Evolutionary conservation across 768 basidiomycete genomes (phyloP).

Genomic region (Daedaleopsis nitida): DNA sequence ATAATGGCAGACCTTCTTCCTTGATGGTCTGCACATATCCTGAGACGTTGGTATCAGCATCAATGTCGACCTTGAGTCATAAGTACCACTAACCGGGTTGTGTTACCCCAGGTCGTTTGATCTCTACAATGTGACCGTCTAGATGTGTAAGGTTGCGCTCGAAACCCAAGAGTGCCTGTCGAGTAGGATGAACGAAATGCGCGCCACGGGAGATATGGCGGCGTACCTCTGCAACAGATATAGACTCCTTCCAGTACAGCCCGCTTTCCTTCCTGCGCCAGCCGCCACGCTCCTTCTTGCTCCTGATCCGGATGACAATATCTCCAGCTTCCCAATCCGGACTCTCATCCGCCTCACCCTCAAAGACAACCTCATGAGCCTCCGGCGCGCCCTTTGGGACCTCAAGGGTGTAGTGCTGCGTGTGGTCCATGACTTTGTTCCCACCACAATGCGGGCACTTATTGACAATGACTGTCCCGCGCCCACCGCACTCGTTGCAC

Average conservation of each 20-base stretch:
- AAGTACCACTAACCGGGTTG: slow-evolving; percentile 68
- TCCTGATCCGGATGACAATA: slow-evolving; percentile 83
- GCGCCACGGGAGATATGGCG: not conserved
- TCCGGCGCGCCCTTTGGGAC: slow-evolving; percentile 89
- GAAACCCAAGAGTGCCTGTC: slow-evolving; percentile 96
- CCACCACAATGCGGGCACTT: slow-evolving; percentile 84
- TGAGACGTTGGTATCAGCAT: slow-evolving; percentile 28
- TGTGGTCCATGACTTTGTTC: slow-evolving; percentile 78
- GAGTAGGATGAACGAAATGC: slow-evolving; percentile 1
- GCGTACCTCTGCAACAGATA: slow-evolving; percentile 87
- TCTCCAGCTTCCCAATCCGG: slow-evolving; percentile 98
- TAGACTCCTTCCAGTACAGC: slow-evolving; percentile 89
- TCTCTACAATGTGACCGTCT: slow-evolving; percentile 77
- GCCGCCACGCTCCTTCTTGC: slow-evolving; percentile 72
- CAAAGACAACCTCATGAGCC: slow-evolving; percentile 89
- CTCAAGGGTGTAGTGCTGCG: slow-evolving; percentile 83
- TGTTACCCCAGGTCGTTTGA: slow-evolving; percentile 79
- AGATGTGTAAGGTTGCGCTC: slow-evolving; percentile 88
- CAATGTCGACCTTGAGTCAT: too few species aligned
- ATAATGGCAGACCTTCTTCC: slow-evolving; percentile 89
- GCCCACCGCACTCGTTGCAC: slow-evolving; percentile 83
- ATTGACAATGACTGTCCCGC: slow-evolving; percentile 76
- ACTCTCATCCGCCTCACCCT: slow-evolving; percentile 95
- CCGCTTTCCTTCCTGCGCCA: slow-evolving; percentile 90
- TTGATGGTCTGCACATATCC: slow-evolving; percentile 84